Percentiles rank a stretch among this genome's conserved stretches.
Conservation (phyloP, 2,329 filamentous ascomycete species). For the Arthrinium phaeospermum region DNA sequence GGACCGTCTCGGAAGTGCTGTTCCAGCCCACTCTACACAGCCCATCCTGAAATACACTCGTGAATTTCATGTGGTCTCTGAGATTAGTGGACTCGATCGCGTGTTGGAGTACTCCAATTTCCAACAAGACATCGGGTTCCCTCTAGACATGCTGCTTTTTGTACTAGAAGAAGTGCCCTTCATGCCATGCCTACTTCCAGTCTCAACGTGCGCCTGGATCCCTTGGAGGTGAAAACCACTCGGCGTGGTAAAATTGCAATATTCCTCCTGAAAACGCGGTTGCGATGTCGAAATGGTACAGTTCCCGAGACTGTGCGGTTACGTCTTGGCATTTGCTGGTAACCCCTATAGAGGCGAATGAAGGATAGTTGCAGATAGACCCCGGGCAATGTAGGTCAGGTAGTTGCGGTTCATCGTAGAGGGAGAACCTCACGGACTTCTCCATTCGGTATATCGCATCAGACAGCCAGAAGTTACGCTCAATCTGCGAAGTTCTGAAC, state of each 20-base stretch:
- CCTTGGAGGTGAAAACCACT: too few relatives aligned
- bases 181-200: too few relatives aligned
- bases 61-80: too few relatives aligned
- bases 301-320: too few relatives aligned
- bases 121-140: too few relatives aligned
- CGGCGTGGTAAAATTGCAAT: too few relatives aligned
- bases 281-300: too few relatives aligned
- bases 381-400: neutral
- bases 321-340: neutral
- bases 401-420: neutral
- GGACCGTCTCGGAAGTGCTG: neutral
- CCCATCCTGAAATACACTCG: neutral
- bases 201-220: too few relatives aligned
- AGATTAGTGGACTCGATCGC: neutral
- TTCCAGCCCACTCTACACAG: neutral
- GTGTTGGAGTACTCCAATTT: neutral
- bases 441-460: neutral
- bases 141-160: too few relatives aligned
- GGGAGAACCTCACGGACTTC: neutral
- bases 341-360: neutral
- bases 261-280: neutral
- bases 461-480: too few relatives aligned
- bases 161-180: too few relatives aligned
- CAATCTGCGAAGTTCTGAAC: too few relatives aligned
- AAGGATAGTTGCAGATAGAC: neutral